phyloP scores from a whole-genome alignment of 164 flowering plant genomes.

The Akebia trifoliata region DNA sequence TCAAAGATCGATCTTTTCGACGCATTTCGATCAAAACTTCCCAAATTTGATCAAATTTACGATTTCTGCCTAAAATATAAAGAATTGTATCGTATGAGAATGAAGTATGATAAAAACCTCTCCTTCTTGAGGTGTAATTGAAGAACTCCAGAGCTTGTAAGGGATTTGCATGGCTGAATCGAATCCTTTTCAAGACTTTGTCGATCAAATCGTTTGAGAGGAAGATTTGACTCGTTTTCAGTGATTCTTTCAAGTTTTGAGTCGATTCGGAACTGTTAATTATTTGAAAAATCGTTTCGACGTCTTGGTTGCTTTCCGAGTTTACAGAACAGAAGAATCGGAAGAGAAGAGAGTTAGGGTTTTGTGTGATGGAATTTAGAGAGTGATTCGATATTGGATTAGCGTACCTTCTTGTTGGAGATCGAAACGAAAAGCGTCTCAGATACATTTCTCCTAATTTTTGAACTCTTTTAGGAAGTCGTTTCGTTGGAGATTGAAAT shows the following conservation, averaged over 20 bases:
- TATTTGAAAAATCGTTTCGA: slow-evolving; percentile 34
- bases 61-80: slow-evolving; percentile 61
- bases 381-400: not conserved
- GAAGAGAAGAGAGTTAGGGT: slow-evolving; percentile 13
- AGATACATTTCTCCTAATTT: slow-evolving; percentile 1
- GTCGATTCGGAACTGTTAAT: slow-evolving; percentile 33
- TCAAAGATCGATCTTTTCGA: slow-evolving; percentile 50
- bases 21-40: slow-evolving; percentile 50
- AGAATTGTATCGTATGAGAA: slow-evolving; percentile 70
- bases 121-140: slow-evolving; percentile 32
- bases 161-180: slow-evolving; percentile 76
- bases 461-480: not conserved
- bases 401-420: slow-evolving; percentile 22
- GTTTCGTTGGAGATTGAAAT: not conserved
- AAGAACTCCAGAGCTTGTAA: slow-evolving; percentile 63
- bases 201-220: slow-evolving; percentile 68
- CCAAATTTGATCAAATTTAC: slow-evolving; percentile 58
- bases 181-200: slow-evolving; percentile 57
- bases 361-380: slow-evolving; percentile 3
- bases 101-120: slow-evolving; percentile 59
- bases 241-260: slow-evolving; percentile 34
- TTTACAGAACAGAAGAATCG: slow-evolving; percentile 14
- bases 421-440: slow-evolving; percentile 5
- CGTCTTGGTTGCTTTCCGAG: slow-evolving; percentile 20
- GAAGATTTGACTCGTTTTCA: slow-evolving; percentile 38